Base-by-base conservation (phyloP, 202 grass and related monocot species). In the Elaeis oleifera region DNA sequence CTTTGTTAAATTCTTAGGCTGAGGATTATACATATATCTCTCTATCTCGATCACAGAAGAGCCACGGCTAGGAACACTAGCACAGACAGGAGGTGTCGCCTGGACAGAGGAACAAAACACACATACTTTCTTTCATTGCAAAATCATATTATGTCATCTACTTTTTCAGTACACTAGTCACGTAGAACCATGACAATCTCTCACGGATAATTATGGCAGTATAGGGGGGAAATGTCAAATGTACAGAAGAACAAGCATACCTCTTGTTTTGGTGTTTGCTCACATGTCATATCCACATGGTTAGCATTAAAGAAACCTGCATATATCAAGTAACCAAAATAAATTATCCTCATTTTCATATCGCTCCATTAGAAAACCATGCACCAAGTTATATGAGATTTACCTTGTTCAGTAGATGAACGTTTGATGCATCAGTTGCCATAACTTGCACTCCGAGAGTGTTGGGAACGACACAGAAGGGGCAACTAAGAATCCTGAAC, bases 221-320 rank as follows among this genome's bases (percentile, higher is more conserved):
- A 23, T 49, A 24, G 56, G 27, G 28, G 54, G 36, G 16, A 58
- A 69, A 31, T 19, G 5, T 36, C 32, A 36, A 36, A 4, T 6
- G 53, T 20, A 67, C 16, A 23, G 8, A 51, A 64, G 26, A 67
- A 51, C 19, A 63, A 25, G 11, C 49, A 55, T 84, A 90, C 90
- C 71, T 78, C 69, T 75, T 56, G 24, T 54, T 59, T 88, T 24
- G 29, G 29, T 59, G 4, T 68, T 56, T 54, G 56, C 64, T 79
- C 74, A 72, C 67, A 18, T 67, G 79, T 84, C 32, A 80, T 63
- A 66, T 91, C 63, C 83, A 96, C 80, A 76, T 74, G 29, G 69
- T 89, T 77, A 81, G 61, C 75, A 60, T 78, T 85, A 76, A 96
- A 74, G 39, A 90, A n/a, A 96, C 82, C 91, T 96, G 77, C 53